Percentiles rank a stretch among this genome's conserved stretches.
Evolutionary conservation across 192 early-diverging fungal species (phyloP).

Genomic region (Martensiomyces pterosporus): DNA sequence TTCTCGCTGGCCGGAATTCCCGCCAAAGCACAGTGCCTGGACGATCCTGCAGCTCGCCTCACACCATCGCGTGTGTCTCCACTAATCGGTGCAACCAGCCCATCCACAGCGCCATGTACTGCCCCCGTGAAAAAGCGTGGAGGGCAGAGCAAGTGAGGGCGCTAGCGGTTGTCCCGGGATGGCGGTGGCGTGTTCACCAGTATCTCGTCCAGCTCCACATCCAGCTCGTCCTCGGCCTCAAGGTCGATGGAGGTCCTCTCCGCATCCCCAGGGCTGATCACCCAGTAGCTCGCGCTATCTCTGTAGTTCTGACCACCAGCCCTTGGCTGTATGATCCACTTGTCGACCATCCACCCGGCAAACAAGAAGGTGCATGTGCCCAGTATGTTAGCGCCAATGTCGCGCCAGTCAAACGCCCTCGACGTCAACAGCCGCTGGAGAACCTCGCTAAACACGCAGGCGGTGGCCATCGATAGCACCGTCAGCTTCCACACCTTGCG

Average conservation of each 20-base stretch:
- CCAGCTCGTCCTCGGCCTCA: slow-evolving; percentile 18
- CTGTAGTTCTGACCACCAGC: not conserved
- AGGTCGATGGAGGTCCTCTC: no score
- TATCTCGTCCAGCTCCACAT: slow-evolving; percentile 46
- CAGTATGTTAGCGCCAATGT: slow-evolving; percentile 33
- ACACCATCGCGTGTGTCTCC: no score
- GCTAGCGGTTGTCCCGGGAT: no score
- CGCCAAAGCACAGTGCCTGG: no score
- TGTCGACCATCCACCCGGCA: slow-evolving; percentile 38
- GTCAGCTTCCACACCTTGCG: slow-evolving; percentile 22
- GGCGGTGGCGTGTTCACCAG: slow-evolving; percentile 20
- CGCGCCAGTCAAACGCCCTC: slow-evolving; percentile 36
- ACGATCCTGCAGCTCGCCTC: no score
- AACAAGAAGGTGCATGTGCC: slow-evolving; percentile 32
- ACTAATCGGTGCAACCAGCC: no score
- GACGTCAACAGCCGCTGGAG: slow-evolving; percentile 31
- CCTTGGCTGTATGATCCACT: slow-evolving; percentile 33
- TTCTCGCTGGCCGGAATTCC: no score
- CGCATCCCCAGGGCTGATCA: no score
- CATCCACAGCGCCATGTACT: no score
- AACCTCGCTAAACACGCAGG: slow-evolving; percentile 32
- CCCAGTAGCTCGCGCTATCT: slow-evolving; percentile 21
- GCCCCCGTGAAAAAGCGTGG: no score
- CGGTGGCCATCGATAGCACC: slow-evolving; percentile 2
- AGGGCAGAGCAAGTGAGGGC: no score